Evolutionary conservation across 2,329 filamentous ascomycete genomes (phyloP).

Genomic region (Apiospora kogelbergensis): DNA sequence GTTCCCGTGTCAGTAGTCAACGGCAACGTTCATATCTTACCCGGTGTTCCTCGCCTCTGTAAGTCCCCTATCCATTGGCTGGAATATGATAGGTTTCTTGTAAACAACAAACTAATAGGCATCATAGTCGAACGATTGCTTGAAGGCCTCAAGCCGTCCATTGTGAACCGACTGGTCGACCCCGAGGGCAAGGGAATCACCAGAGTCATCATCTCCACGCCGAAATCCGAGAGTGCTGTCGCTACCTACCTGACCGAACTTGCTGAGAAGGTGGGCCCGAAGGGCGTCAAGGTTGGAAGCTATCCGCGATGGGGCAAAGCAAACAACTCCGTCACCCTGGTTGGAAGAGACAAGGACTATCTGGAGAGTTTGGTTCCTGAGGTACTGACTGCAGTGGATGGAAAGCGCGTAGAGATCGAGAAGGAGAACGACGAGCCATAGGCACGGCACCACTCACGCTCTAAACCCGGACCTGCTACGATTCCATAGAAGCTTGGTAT

Average conservation of each 20-base stretch:
- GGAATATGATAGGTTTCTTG: not conserved
- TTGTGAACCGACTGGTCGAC: conserved; percentile 72
- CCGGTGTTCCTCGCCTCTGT: conserved; percentile 83
- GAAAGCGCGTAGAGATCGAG: conserved; percentile 67
- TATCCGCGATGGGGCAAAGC: conserved; percentile 92
- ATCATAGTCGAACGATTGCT: conserved; percentile 70
- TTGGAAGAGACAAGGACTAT: conserved; percentile 72
- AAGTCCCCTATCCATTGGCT: conserved; percentile 26
- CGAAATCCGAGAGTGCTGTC: conserved; percentile 80
- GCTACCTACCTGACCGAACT: conserved; percentile 81
- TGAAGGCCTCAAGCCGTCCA: conserved; percentile 68
- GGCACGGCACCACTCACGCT: not conserved
- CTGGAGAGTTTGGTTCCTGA: conserved; percentile 78
- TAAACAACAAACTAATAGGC: not conserved
- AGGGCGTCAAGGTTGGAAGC: conserved; percentile 89
- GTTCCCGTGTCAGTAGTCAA: conserved; percentile 88
- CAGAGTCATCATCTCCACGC: conserved; percentile 82
- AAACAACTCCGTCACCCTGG: conserved; percentile 86
- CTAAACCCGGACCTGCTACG: not conserved
- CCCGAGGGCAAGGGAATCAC: conserved; percentile 79
- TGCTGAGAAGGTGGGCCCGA: conserved; percentile 68
- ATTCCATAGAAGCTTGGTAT: too few species aligned
- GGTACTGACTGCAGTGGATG: conserved; percentile 74
- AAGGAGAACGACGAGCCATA: conserved; percentile 62
- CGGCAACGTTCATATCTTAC: conserved; percentile 89